Base-by-base conservation (phyloP, 306 rosid genomes). In the Prosopis cineraria region DNA sequence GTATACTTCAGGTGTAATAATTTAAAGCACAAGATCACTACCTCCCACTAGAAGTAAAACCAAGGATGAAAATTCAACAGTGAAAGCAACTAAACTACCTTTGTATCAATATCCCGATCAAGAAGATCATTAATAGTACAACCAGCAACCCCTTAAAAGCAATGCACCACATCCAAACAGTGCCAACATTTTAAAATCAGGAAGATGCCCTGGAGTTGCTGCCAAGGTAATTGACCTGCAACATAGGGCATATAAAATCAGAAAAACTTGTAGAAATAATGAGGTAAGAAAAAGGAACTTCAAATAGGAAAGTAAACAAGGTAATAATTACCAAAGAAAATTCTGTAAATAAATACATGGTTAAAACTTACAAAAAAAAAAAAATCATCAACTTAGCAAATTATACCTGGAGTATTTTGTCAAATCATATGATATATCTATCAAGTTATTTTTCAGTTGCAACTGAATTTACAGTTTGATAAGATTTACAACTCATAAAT, bases 111-210 rank as follows among this genome's bases (percentile, higher is more conserved):
- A 74, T 94, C 96, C 52, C 83, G 92, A 77, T 90, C 97, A 64
- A 94, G 86, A 50, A 95, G 95, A 73, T 94, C 98, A 71, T 94
- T 94, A 66, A 92, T 6, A 44, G 97, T 94, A 85, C 95, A 94
- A 16, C 97, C 97, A 10, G 96, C 97, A 10, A n/a, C 97, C 97
- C 85, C 98, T 86, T 37, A 92, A 81, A 79, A 94, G 96, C 83
- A 94, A 80, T 55, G 97, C 93, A 52, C 97, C 97, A 71, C 88
- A 87, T 65, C 93, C 98, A 85, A 94, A 92, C 62, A 92, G 75
- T 17, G 78, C 52, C 84, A 94, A 13, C 89, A 92, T 84, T 86
- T 91, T 90, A 74, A 94, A 72, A 84, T 92, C 95, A 45, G 97
- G 98, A 75, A 94, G 86, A 17, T 92, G 63, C 20, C 97, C 97